Base-by-base conservation (phyloP, 768 basidiomycete genomes). In the Megacollybia marginata region DNA sequence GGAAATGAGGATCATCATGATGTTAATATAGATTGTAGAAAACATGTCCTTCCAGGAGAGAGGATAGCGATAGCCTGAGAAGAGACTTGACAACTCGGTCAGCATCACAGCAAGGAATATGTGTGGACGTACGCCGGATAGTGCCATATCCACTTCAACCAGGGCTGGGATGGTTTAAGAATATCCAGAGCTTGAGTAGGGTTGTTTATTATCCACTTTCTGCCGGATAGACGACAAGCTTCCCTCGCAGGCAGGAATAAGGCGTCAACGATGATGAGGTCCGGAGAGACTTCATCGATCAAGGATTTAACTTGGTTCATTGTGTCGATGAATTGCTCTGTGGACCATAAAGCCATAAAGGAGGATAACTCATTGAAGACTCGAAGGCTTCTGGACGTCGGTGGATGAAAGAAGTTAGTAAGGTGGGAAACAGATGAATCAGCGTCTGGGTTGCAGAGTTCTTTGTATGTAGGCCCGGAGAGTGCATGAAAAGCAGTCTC, bases 61-160 rank as follows among this genome's bases (percentile, higher is more conserved):
- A 5, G 51, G 51, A 20, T 48, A 52, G 3, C 32, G 33, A 31
- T 32, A 48, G 40, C 47, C 51, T 12, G 51, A 52, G 48, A 47
- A 48, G 9, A 40, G 16, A 18, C 51, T 52, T 18, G 44, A n/a
- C 18, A 13, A 47, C 5, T 45, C 44, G 15, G n/a, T 11, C 16
- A 32, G 48, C 11, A 42, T 18, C 13, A 18, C n/a, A 9, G 15
- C 42, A 44, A 45, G 13, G 16, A 15, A 12, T 34, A 44, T 18
- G 33, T n/a, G 8, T n/a, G 6, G 3, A 44, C 46, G 31, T 48
- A 52, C 51, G 47, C 51, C 16, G 51, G 51, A 48, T 33, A 48
- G 16, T 48, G 45, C 51, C 51, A 52, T 5, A 52, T 16, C 15
- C 35, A 33, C 13, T 18, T 10, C 15, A n/a, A 32, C 36, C 28